These are phyloP conservation scores for Calocybe cyanea DNA, from an alignment of 768 basidiomycete genomes.

Conservation along the genomic window DNA sequence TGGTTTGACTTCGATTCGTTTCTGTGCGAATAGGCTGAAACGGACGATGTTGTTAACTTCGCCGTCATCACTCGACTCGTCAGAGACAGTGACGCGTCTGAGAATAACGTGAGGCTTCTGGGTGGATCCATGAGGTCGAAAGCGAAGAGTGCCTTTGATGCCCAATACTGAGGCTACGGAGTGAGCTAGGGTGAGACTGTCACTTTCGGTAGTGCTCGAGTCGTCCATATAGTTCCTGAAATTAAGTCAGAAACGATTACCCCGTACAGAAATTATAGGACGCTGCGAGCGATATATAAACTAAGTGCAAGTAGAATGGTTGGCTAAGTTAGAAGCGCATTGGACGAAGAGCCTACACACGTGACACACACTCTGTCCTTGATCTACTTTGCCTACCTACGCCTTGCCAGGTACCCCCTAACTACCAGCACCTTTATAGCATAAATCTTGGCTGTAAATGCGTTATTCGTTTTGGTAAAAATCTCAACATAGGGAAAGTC, in stretches of 20 bases:
- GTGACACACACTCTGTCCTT: no score
- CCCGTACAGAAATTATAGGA: slow-evolving; percentile 8
- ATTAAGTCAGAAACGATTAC: slow-evolving; percentile 4
- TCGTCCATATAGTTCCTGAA: slow-evolving; percentile 30
- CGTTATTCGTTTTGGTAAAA: no score
- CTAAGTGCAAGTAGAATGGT: slow-evolving; percentile 3
- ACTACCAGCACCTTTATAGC: no score
- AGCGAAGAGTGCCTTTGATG: slow-evolving; percentile 57
- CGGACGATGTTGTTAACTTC: slow-evolving; percentile 38
- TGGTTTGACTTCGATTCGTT: slow-evolving; percentile 65
- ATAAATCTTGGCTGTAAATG: no score
- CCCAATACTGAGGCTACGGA: slow-evolving; percentile 55
- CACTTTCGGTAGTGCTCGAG: slow-evolving; percentile 33
- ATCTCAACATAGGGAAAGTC: no score
- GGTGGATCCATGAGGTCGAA: slow-evolving; percentile 61
- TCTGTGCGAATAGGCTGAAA: slow-evolving; percentile 65
- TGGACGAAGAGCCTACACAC: slow-evolving; percentile 1
- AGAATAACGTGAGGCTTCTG: slow-evolving; percentile 69
- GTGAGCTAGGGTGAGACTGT: slow-evolving; percentile 21
- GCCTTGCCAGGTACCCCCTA: no score
- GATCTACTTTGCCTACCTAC: no score
- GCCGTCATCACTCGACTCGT: slow-evolving; percentile 40
- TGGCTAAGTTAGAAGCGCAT: not conserved
- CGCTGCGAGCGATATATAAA: slow-evolving; percentile 8
- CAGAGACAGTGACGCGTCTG: slow-evolving; percentile 52